These are phyloP conservation scores for Wallemia ichthyophaga DNA, from an alignment of 1,284 basidiomycete genomes.

Conservation along the genomic window DNA sequence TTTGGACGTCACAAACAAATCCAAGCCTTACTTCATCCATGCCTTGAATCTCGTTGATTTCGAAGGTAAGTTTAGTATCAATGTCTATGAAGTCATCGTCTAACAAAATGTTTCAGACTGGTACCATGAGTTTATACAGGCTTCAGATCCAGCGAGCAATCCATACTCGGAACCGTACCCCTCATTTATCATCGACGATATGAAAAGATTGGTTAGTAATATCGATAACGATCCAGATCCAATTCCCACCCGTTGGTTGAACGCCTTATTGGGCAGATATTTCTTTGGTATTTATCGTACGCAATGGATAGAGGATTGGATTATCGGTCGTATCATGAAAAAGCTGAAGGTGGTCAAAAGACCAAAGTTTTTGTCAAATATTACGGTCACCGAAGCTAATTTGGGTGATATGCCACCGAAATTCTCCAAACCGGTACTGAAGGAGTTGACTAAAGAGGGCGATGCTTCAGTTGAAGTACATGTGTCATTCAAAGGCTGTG, in stretches of 20 bases:
- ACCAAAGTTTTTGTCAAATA: slow-evolving; percentile 53
- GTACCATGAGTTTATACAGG: slow-evolving; percentile 19
- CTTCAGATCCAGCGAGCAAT: not conserved
- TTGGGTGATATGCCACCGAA: slow-evolving; percentile 55
- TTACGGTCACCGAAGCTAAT: slow-evolving; percentile 62
- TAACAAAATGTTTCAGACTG: slow-evolving; percentile 22
- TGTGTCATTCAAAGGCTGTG: slow-evolving; percentile 51
- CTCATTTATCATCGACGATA: slow-evolving; percentile 40
- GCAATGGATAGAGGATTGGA: slow-evolving; percentile 42
- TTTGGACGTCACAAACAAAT: slow-evolving; percentile 26
- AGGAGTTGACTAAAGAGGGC: slow-evolving; percentile 72
- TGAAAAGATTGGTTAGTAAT: slow-evolving; percentile 49
- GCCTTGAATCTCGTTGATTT: slow-evolving; percentile 1
- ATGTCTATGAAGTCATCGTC: slow-evolving; percentile 18
- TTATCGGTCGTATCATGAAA: slow-evolving; percentile 67
- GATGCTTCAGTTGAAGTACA: slow-evolving; percentile 68
- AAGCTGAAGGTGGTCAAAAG: slow-evolving; percentile 72
- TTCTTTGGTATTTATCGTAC: slow-evolving; percentile 81
- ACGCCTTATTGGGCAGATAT: slow-evolving; percentile 64
- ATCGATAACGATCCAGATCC: slow-evolving; percentile 78
- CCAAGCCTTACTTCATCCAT: slow-evolving; percentile 11
- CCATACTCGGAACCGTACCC: not conserved
- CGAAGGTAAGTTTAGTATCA: slow-evolving; percentile 16
- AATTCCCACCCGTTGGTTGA: slow-evolving; percentile 87
- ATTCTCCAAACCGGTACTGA: slow-evolving; percentile 84